phyloP scores from a whole-genome alignment of 2,329 filamentous ascomycete genomes.

The Ascomycota sp. region DNA sequence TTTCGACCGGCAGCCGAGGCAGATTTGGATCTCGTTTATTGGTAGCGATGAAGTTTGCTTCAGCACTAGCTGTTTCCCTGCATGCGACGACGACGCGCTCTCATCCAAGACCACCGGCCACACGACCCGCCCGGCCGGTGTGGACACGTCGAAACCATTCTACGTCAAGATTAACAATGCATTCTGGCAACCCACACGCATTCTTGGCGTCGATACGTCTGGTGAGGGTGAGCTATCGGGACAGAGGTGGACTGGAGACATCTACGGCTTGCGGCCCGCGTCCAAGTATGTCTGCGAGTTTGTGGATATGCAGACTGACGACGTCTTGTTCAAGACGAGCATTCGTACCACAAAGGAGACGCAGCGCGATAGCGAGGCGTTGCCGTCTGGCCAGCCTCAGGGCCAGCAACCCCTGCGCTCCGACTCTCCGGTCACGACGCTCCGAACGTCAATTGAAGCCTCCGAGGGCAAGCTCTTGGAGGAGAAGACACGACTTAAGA shows the following conservation, averaged over 20 bases:
- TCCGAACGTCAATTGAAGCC: constrained; percentile 53
- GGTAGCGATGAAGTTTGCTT: constrained; percentile 59
- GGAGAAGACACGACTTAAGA: constrained; percentile 45
- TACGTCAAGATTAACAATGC: constrained; percentile 60
- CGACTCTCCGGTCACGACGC: constrained; percentile 53
- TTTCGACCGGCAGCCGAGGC: constrained; percentile 44
- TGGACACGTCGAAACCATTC: constrained; percentile 52
- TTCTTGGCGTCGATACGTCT: constrained; percentile 24
- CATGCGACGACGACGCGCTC: constrained; percentile 15
- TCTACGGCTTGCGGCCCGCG: constrained; percentile 45
- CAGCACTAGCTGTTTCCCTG: constrained; percentile 42
- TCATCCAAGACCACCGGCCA: constrained; percentile 9
- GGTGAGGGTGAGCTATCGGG: constrained; percentile 15
- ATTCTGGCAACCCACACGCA: constrained; percentile 56
- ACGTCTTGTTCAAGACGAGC: constrained; percentile 48
- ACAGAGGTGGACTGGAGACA: constrained; percentile 45
- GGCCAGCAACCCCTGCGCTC: constrained; percentile 42
- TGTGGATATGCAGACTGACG: constrained; percentile 40
- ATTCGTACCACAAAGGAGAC: constrained; percentile 38
- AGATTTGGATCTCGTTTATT: constrained; percentile 65
- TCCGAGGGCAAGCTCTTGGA: constrained; percentile 49
- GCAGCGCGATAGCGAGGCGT: constrained; percentile 11
- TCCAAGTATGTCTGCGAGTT: constrained; percentile 65
- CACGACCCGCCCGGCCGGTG: constrained; percentile 20
- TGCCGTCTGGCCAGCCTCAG: constrained; percentile 13